Base-by-base conservation (phyloP, 805 yeast species). In the Myxozyma neglecta region DNA sequence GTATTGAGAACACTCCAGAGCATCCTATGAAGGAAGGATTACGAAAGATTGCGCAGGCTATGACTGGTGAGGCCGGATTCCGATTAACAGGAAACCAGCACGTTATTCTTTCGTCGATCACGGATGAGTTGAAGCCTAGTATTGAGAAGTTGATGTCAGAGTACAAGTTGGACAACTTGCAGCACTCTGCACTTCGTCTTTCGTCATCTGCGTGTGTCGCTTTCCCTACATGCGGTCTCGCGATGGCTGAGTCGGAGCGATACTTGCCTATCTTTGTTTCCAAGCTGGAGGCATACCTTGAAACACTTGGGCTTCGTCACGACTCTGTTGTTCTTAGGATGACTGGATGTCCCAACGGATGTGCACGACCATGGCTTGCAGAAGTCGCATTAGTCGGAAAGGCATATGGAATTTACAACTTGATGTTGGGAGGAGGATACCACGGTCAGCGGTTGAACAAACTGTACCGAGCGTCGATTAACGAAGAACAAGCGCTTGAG, bases 261-360 rank as follows among this genome's bases (percentile, higher is more conserved):
- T 87, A 86, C 74, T 80, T 93, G 70, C 98, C 98, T 8, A 86
- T 81, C 53, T 81, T 93, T 70, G 83, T 93, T 68, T 75, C 87
- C 65, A 90, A 91, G 77, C 78, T 93, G 63, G 98, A 93, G 76
- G 83, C 79, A n/a, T 85, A 90, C 20, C 80, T 93, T 61, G 97
- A 93, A 76, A 96, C 91, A 72, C 85, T 86, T 68, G 98, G 98
- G 8, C 82, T 93, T 70, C 88, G 96, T 73, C 97, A 91, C 71
- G 98, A 93, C 76, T 86, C 96, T 7, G 83, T 93, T 68, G 96
- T 91, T 29, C 88, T 93, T 96, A 85, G 98, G 80, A 92, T 93
- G 97, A 93, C 97, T 36, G 98, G 98, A 60, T 93, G 98, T 82
- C 97, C 97, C 58, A 93, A 93, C 75, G 98, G 98, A 69, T 93